These are phyloP conservation scores for Boletus rubropictus DNA, from an alignment of 768 basidiomycete genomes.

Conservation along the genomic window DNA sequence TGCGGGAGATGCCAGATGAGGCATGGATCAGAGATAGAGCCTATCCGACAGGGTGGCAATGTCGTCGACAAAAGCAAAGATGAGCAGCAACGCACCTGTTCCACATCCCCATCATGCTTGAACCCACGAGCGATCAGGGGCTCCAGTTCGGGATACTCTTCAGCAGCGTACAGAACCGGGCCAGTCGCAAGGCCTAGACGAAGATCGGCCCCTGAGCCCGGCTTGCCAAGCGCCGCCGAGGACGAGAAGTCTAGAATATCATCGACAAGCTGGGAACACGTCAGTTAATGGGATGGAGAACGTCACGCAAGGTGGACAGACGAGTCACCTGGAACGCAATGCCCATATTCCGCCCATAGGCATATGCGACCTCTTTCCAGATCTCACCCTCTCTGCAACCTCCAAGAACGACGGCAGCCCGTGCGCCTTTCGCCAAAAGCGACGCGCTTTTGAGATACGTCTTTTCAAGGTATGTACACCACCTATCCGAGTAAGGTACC, in stretches of 20 bases:
- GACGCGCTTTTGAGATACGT: conserved; percentile 92
- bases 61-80: not conserved
- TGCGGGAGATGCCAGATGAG: conserved; percentile 74
- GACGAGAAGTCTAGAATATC: conserved; percentile 92
- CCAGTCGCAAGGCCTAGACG: conserved; percentile 81
- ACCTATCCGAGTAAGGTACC: conserved; percentile 41
- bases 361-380: conserved; percentile 87
- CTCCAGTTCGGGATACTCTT: conserved; percentile 72
- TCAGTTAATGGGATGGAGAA: not conserved
- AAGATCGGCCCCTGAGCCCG: conserved; percentile 73
- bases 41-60: conserved; percentile 33
- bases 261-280: conserved; percentile 70
- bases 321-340: conserved; percentile 87
- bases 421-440: conserved; percentile 81
- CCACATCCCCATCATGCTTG: conserved; percentile 69
- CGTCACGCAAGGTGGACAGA: not conserved
- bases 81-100: conserved; percentile 41
- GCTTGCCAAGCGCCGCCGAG: conserved; percentile 78
- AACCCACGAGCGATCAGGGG: conserved; percentile 79
- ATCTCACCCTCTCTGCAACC: conserved; percentile 71
- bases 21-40: conserved; percentile 51
- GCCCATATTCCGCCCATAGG: conserved; percentile 84
- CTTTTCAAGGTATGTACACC: conserved; percentile 82
- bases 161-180: conserved; percentile 81
- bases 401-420: conserved; percentile 83